Percentiles rank a stretch among this genome's conserved stretches.
phyloP scores from a whole-genome alignment of 2,329 filamentous ascomycete genomes.

The Colletotrichum brevisporum region DNA sequence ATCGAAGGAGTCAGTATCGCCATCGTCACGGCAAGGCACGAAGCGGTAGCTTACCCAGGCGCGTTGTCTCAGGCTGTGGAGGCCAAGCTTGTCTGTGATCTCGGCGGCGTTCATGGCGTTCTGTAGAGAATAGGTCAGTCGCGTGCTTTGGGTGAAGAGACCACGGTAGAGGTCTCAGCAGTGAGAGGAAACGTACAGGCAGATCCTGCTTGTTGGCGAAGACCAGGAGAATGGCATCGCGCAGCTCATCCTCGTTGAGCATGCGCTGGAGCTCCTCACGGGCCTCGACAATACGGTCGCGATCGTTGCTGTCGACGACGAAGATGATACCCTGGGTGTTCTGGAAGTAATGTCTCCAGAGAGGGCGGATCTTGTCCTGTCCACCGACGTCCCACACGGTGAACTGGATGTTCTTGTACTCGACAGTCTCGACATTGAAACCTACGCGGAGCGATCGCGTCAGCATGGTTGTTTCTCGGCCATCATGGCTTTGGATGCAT shows the following conservation, averaged over 20 bases:
- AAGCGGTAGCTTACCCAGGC: constrained; percentile 84
- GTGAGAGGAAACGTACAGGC: constrained; percentile 75
- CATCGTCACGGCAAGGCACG: neutral
- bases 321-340: constrained; percentile 99
- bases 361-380: constrained; percentile 99
- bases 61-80: constrained; percentile 98
- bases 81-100: constrained; percentile 99
- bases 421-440: constrained; percentile 99
- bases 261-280: constrained; percentile 97
- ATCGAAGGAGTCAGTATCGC: constrained; percentile 41
- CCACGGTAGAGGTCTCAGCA: neutral
- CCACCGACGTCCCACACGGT: constrained; percentile 99
- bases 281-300: constrained; percentile 97
- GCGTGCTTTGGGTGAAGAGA: constrained; percentile 1
- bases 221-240: constrained; percentile 95
- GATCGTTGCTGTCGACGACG: constrained; percentile 99
- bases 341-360: constrained; percentile 99
- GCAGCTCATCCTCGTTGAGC: constrained; percentile 98
- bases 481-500: constrained; percentile 1
- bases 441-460: constrained; percentile 63
- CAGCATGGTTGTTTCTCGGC: constrained; percentile 40
- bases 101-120: constrained; percentile 99
- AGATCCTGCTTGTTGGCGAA: constrained; percentile 99
- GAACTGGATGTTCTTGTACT: constrained; percentile 99
- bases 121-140: constrained; percentile 59